Evolutionary conservation across 768 basidiomycete genomes (phyloP), one percentile per base, ranked within the genome.

Genomic region (Chalciporus chontae): DNA sequence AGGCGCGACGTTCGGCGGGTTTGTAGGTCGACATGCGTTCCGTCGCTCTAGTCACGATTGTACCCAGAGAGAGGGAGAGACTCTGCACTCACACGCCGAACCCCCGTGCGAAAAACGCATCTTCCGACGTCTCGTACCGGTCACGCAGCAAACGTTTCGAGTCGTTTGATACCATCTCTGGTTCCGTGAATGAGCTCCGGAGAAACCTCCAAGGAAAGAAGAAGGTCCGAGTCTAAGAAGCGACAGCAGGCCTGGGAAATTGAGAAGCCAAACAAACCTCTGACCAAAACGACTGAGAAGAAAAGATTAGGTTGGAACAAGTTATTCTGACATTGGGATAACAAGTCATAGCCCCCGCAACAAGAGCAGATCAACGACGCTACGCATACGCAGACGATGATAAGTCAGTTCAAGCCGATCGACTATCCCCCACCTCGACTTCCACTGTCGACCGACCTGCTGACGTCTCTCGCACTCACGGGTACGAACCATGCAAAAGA

Each of bases 401-500:
- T n/a, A n/a, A n/a, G 72, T 49, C 70, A 77, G 39, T 85, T 80
- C 65, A 75, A 78, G 58, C 88, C 88, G 0, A 94, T 94, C 60
- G 76, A 81, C 5, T 96, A 97, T 69, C 94, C 94, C 1, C 70
- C 83, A 5, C 90, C 89, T 45, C 84, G 96, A 64, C 83, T 93
- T 2, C 90, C 92, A 7, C 73, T 98, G 13, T 92, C 90, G 5
- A 97, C 95, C 24, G 95, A 98, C 65, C 74, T 99, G 60, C 76
- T 98, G 66, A 98, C 92, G 0, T 88, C 87, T 29, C 78, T 99
- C 32, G 77, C 89, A 3, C 77, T 96, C 39, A 96, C 95, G 7
- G 90, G 89, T 0, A 97, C 95, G 14, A 95, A 95, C 63, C 95
- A 98, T 62, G 85, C 88, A n/a, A 94, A 99, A 66, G 93, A 97